A percentile compares a stretch with the other conserved stretches of the same genome.
Evolutionary conservation across 805 yeast genomes (phyloP).

Genomic region (Wickerhamiella kazuoi): DNA sequence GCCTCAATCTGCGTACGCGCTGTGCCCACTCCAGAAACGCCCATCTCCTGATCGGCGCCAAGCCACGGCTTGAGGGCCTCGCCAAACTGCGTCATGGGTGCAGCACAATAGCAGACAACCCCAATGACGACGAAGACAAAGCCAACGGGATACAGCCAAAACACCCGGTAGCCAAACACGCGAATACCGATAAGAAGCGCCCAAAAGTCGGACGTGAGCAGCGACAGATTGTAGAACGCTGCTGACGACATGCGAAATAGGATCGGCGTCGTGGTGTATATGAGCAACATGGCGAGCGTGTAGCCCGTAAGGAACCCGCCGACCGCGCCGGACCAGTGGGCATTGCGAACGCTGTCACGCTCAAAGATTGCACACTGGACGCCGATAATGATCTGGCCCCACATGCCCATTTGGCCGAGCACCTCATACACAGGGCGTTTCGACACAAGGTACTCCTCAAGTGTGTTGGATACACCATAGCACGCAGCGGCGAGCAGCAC

Average conservation of each 20-base stretch:
- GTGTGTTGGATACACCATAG: slow-evolving; percentile 28
- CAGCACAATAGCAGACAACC: slow-evolving; percentile 24
- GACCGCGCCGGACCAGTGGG: slow-evolving; percentile 24
- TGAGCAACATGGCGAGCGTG: slow-evolving; percentile 24
- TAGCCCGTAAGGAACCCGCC: slow-evolving; percentile 30
- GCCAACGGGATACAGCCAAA: slow-evolving; percentile 31
- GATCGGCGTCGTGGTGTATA: slow-evolving; percentile 27
- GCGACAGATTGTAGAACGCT: slow-evolving; percentile 28
- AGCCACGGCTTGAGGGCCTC: slow-evolving; percentile 30
- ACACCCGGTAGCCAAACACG: slow-evolving; percentile 29
- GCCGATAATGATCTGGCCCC: slow-evolving; percentile 27
- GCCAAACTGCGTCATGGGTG: slow-evolving; percentile 21
- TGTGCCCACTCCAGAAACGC: slow-evolving; percentile 23
- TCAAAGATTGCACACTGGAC: slow-evolving; percentile 30
- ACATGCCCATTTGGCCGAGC: slow-evolving; percentile 27
- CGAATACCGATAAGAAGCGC: slow-evolving; percentile 27
- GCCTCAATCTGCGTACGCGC: slow-evolving; percentile 9
- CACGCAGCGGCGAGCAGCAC: slow-evolving; percentile 28
- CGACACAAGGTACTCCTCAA: slow-evolving; percentile 28
- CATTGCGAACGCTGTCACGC: slow-evolving; percentile 21
- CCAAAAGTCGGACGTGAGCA: slow-evolving; percentile 30
- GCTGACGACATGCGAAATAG: slow-evolving; percentile 30
- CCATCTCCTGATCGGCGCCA: slow-evolving; percentile 19
- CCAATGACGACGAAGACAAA: slow-evolving; percentile 28
- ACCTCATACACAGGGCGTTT: slow-evolving; percentile 29